These are phyloP conservation scores for Syncephalastrum contaminatum DNA, from an alignment of 371 early-diverging fungal species.

Conservation along the genomic window DNA sequence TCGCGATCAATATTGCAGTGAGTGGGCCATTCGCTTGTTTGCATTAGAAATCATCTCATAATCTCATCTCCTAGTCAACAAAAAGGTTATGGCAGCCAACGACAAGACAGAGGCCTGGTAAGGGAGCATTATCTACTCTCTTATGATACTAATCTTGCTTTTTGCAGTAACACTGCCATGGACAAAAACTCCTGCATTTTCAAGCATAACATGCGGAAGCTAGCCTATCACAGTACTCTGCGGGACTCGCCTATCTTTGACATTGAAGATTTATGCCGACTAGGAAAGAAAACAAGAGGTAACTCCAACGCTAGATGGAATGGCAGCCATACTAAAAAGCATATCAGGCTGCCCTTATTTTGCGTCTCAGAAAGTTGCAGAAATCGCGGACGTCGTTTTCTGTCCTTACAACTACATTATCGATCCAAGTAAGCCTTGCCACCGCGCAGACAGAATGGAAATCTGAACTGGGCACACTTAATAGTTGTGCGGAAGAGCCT, in stretches of 20 bases:
- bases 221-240: too few species aligned
- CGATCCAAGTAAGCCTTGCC: constrained; percentile 55
- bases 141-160: too few species aligned
- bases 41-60: background rate
- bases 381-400: constrained; percentile 78
- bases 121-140: background rate
- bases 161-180: too few species aligned
- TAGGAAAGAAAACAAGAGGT: constrained; percentile 44
- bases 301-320: background rate
- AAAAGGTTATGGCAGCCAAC: constrained; percentile 27
- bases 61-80: constrained; percentile 32
- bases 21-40: constrained; percentile 2
- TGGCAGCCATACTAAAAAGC: too few species aligned
- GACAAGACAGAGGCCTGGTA: constrained; percentile 54
- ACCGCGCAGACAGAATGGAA: background rate
- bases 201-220: too few species aligned
- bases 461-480: background rate
- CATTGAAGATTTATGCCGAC: constrained; percentile 69
- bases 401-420: constrained; percentile 94
- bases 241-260: constrained; percentile 34
- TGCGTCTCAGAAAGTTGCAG: constrained; percentile 59
- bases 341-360: constrained; percentile 81
- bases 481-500: constrained; percentile 56
- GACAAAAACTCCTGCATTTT: too few species aligned
- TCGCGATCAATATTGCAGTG: constrained; percentile 55